A percentile compares a stretch with the other conserved stretches of the same genome.
phyloP scores from a whole-genome alignment of 495 filamentous ascomycete species.

The Neurospora tetraspora region DNA sequence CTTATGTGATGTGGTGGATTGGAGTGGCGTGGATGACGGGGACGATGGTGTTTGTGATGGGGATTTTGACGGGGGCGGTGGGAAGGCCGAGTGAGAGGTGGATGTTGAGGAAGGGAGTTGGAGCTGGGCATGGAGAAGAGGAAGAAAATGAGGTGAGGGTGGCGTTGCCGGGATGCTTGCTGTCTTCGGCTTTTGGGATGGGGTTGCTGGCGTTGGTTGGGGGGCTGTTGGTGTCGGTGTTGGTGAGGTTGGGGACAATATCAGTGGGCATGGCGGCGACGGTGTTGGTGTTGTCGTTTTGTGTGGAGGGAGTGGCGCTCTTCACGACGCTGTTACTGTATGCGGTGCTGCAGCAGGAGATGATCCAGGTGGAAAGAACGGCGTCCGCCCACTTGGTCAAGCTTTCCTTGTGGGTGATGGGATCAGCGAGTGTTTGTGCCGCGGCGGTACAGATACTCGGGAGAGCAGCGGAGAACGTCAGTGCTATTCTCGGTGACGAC shows the following conservation, averaged over 20 bases:
- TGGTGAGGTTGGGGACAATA: background rate
- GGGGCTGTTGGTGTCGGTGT: background rate
- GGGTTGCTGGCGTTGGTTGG: slow-evolving; percentile 3
- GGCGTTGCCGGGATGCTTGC: background rate
- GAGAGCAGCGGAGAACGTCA: background rate
- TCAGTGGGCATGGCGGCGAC: background rate
- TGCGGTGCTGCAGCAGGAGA: slow-evolving; percentile 7
- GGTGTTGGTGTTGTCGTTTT: slow-evolving; percentile 4
- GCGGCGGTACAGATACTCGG: slow-evolving; percentile 7
- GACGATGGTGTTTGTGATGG: slow-evolving; percentile 2
- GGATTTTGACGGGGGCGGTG: background rate
- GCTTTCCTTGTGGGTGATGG: slow-evolving; percentile 5
- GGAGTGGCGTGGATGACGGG: slow-evolving; percentile 1
- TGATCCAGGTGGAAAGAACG: slow-evolving; percentile 7
- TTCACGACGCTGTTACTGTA: slow-evolving; percentile 2
- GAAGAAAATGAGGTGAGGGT: slow-evolving; percentile 2
- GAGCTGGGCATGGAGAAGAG: no score
- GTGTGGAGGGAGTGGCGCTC: background rate
- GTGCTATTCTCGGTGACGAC: background rate
- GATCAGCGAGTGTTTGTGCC: slow-evolving; percentile 5
- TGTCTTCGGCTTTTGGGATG: background rate
- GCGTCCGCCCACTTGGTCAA: slow-evolving; percentile 3
- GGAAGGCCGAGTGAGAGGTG: background rate
- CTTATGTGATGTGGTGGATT: slow-evolving; percentile 9
- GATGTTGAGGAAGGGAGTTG: background rate